Base-by-base conservation (phyloP, 208 protist genomes). In the Leishmania guyanensis region DNA sequence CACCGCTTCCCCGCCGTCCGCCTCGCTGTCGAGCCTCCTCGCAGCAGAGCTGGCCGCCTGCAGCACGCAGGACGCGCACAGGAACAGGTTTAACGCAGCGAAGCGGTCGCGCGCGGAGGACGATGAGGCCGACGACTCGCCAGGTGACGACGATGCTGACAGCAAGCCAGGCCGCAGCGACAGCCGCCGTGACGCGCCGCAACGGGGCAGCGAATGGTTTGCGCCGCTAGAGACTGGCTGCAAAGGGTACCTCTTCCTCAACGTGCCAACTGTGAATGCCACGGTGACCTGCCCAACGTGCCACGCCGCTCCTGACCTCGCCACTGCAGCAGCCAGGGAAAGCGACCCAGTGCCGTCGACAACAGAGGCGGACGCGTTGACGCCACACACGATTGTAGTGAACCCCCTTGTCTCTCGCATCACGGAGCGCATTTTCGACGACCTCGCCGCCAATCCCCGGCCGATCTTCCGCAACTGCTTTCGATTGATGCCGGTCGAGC, bases 391-490 rank as follows among this genome's bases (percentile, higher is more conserved):
- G 29, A 93, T 97, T 81, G 69, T 90, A 39, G n/a, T 95, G 26
- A 95, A 97, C 77, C 92, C 93, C 5, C 79, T 95, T 54, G 92
- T 97, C 51, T 90, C 84, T 16, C 87, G 84, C 39, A 84, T 95
- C 48, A 89, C 94, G 26, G 90, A 97, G 80, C 91, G 90, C 39
- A 83, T 95, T 48, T 97, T 97, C 78, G 69, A 83, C 33, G 90
- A 96, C 77, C 86, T 95, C 33, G 70, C 79, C 39, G 81, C 78
- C 33, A 90, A 91, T 66, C 88, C 87, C 33, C 84, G 91, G 22
- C 93, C 93, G 8, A 80, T 95, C 29, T 90, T 96, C 65, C 88
- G 90, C 43, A 77, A 94, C 74, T 95, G 93, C 83, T 97, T 97
- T 84, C 91, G 93, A 43, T 75, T 97, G 3, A 88, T 89, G 68